Base-by-base conservation (phyloP, 208 protist genomes). In the Wallacemonas collosoma region DNA sequence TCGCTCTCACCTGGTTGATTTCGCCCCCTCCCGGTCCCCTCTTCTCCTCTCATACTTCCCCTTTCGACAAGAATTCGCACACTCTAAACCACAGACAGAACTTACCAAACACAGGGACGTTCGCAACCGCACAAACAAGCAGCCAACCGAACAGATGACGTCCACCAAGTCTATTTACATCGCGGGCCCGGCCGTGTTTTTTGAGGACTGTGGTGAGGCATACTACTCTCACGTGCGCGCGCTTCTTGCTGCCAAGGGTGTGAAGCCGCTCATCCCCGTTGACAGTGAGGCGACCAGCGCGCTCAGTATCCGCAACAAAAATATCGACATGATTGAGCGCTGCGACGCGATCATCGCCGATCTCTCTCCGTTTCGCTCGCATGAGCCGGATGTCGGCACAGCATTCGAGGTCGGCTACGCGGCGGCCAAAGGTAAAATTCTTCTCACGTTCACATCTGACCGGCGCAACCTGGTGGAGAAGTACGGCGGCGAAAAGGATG, bases 381-480 rank as follows among this genome's bases (percentile, higher is more conserved):
- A 87, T 17, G 90, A 95, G 64, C 83, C 90, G 2, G 90, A 95
- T 61, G 85, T 79, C 47, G 90, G 90, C 51, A 95, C 90, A 1
- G 83, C 90, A 12, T 95, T 95, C 55, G 87, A 95, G 69, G 81
- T 95, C n/a, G 90, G 90, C 73, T 95, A 93, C 69, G 90, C 81
- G 2, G 80, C 80, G 1, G 90, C 90, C 1, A 75, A 89, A n/a
- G 82, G 80, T 0, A 95, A 95, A 73, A 66, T 72, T 38, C 64
- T 95, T 14, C 26, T 93, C 11, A 85, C 80, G 8, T 95, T 89
- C 67, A 82, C 90, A 1, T 73, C 77, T 0, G 90, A 95, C 64
- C 54, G 53, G 2, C 77, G 87, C 4, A 64, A 65, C 5, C 81
- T 95, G 83, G 71, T 80, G 41, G 83, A 93, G 48, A 89, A 87